Evolutionary conservation across 2,329 filamentous ascomycete species (phyloP), one percentile per base, ranked within the genome.

Genomic region (Dactylellina haptotyla): DNA sequence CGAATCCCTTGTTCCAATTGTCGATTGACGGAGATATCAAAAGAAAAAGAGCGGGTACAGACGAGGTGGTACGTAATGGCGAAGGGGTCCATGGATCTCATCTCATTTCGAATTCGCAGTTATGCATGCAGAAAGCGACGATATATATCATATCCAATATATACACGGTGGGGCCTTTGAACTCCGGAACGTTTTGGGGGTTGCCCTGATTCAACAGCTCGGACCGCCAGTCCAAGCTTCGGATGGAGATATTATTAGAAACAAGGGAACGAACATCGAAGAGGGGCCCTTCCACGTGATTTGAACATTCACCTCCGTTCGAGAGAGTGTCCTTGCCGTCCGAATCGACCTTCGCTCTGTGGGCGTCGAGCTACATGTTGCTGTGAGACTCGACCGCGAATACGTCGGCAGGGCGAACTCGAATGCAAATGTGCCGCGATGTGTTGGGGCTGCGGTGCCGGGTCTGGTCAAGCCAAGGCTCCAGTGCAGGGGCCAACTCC

Each of bases 161-260:
- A 18, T 2, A 18, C 14, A 37, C 26, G 37, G 61, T 64, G 50
- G 61, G 61, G 43, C 37, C 4, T 53, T 10, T 8, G 30, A 10
- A 18, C n/a, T 34, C 20, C 32, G 58, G 57, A 51, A 53, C 30
- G 58, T n/a, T 50, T 50, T 63, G 32, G 58, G 39, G n/a, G 20
- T 12, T 39, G 61, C 61, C 61, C 61, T 65, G 61, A 65, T 65
- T 65, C 48, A 63, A 65, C 57, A 26, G 53, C 61, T 65, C 50
- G 53, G 48, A 34, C 30, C 51, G 10, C 34, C 41, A 53, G 28
- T 25, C n/a, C 2, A 16, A n/a, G n/a, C n/a, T n/a, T n/a, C n/a
- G n/a, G n/a, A n/a, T n/a, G n/a, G 28, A 26, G 32, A 41, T 65
- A 65, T 65, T 65, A 26, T 65, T 65, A 65, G 61, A 46, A 64